Conservation (phyloP, 1,284 basidiomycete species). For the Papiliotrema laurentii region DNA sequence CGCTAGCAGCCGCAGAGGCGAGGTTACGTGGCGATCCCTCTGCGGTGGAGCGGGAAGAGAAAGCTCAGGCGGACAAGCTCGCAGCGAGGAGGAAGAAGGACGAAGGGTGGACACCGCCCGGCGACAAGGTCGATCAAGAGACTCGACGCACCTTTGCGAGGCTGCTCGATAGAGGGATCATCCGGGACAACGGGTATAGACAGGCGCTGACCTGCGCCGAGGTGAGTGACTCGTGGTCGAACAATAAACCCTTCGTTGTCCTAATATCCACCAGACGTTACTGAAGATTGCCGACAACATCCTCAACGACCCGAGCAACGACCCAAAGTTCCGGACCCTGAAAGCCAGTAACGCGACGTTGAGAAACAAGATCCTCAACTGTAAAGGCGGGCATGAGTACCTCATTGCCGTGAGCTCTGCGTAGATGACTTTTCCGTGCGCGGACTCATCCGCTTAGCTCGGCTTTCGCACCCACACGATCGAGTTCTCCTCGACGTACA, state of each 20-base stretch:
- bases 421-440: not conserved
- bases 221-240: conserved; percentile 29
- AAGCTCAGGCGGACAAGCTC: conserved; percentile 1
- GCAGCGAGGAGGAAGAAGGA: not conserved
- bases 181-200: conserved; percentile 39
- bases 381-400: conserved; percentile 40
- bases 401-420: conserved; percentile 37
- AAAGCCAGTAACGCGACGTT: conserved; percentile 33
- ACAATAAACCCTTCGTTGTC: too few species aligned
- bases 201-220: conserved; percentile 36
- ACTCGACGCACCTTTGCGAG: conserved; percentile 25
- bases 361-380: conserved; percentile 35
- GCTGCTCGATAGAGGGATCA: conserved; percentile 36
- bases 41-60: not conserved
- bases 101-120: conserved; percentile 11
- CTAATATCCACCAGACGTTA: conserved; percentile 41
- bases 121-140: conserved; percentile 30
- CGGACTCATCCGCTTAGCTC: too few species aligned
- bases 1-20: conserved; percentile 37
- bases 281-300: conserved; percentile 43
- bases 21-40: conserved; percentile 13
- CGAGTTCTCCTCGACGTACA: conserved; percentile 29
- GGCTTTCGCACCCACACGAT: conserved; percentile 38
- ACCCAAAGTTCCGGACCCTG: conserved; percentile 36
- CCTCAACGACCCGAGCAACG: conserved; percentile 22